These are phyloP conservation scores for Discostella stelligeroides DNA, from an alignment of 108 stramenopile species.

Conservation along the genomic window DNA sequence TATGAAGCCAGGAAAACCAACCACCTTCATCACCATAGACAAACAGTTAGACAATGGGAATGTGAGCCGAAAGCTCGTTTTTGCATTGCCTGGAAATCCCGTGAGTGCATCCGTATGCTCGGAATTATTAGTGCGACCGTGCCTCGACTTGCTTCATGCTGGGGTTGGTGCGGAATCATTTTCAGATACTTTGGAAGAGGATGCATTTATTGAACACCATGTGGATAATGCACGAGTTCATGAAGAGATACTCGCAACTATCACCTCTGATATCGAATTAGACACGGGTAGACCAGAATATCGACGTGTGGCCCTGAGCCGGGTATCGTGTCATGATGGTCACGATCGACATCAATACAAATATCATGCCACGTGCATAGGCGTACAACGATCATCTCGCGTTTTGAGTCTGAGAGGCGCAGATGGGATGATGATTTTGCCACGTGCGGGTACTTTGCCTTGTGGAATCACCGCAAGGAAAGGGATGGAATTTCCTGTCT, in stretches of 20 bases:
- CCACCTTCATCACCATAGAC: slow-evolving; percentile 88
- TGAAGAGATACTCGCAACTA: slow-evolving; percentile 49
- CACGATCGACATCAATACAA: slow-evolving; percentile 18
- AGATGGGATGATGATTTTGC: slow-evolving; percentile 86
- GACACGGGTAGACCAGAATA: slow-evolving; percentile 82
- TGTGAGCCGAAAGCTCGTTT: slow-evolving; percentile 39
- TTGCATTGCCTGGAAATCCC: slow-evolving; percentile 97
- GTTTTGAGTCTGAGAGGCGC: slow-evolving; percentile 90
- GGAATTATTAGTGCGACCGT: slow-evolving; percentile 87
- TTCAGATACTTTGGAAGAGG: slow-evolving; percentile 4
- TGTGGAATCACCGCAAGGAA: slow-evolving; percentile 44
- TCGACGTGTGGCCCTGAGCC: slow-evolving; percentile 59
- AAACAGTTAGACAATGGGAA: slow-evolving; percentile 11
- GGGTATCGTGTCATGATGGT: neutral
- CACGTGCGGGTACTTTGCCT: slow-evolving; percentile 56
- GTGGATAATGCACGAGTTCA: slow-evolving; percentile 55
- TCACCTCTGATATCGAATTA: slow-evolving; percentile 69
- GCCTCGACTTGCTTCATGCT: slow-evolving; percentile 69
- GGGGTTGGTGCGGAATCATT: slow-evolving; percentile 25
- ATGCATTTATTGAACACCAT: slow-evolving; percentile 30
- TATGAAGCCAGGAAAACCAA: slow-evolving; percentile 98
- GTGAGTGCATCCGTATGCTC: slow-evolving; percentile 90
- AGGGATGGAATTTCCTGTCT: slow-evolving; percentile 62
- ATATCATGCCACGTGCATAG: slow-evolving; percentile 77
- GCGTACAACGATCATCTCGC: slow-evolving; percentile 84